Percentiles rank a stretch among this genome's conserved stretches.
These are phyloP conservation scores for Mycena leptocephala DNA, from an alignment of 768 basidiomycete genomes.

Conservation along the genomic window DNA sequence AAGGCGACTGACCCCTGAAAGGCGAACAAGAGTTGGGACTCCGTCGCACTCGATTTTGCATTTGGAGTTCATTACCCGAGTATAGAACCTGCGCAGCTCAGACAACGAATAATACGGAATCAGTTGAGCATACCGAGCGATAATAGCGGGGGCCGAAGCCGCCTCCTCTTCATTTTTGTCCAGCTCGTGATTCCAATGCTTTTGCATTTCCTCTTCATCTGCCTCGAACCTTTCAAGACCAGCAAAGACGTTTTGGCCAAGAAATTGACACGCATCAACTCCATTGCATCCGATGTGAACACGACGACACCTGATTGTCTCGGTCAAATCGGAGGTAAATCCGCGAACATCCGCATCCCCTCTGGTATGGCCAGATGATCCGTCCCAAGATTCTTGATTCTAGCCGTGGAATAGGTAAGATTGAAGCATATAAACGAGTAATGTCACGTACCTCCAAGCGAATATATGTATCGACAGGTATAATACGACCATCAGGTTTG, in stretches of 20 bases:
- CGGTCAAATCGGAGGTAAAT: neutral
- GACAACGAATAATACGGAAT: neutral
- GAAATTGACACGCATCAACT: slow-evolving; percentile 7
- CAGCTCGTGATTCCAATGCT: slow-evolving; percentile 22
- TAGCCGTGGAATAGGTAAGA: neutral
- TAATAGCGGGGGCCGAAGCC: neutral
- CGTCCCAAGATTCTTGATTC: slow-evolving; percentile 27
- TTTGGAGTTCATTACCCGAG: neutral
- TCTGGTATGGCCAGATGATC: neutral
- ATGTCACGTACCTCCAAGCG: neutral
- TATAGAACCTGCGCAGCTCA: slow-evolving; percentile 9
- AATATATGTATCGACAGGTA: neutral
- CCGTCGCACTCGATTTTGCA: slow-evolving; percentile 15
- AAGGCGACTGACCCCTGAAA: neutral
- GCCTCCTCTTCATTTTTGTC: slow-evolving; percentile 21
- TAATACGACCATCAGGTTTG: neutral
- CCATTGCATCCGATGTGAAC: neutral
- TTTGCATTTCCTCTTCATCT: neutral
- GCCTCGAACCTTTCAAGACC: slow-evolving; percentile 18
- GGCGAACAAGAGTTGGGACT: neutral
- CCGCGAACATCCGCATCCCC: slow-evolving; percentile 1
- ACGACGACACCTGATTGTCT: neutral
- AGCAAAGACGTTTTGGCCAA: slow-evolving; percentile 8
- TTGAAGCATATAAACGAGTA: too few species aligned
- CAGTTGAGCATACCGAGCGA: slow-evolving; percentile 3